These are phyloP conservation scores for Aegle marmelos DNA, from an alignment of 345 rosid species.

Conservation along the genomic window DNA sequence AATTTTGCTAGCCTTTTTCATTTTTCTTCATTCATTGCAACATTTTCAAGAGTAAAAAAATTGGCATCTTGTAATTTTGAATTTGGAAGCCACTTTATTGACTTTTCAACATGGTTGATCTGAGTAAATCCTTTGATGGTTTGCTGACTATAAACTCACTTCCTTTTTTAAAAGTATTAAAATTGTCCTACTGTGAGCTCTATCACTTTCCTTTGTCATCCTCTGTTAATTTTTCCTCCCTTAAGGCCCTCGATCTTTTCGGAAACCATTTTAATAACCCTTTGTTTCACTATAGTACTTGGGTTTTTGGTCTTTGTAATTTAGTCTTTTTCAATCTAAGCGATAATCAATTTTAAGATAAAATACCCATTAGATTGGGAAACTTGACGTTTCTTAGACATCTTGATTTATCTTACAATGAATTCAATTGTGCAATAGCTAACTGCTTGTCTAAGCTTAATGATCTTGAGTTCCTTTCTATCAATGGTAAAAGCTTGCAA, in stretches of 20 bases:
- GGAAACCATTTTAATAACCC: neutral
- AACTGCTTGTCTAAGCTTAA: no score
- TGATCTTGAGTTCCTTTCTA: neutral
- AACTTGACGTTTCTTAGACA: neutral
- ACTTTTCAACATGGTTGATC: neutral
- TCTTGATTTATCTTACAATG: neutral
- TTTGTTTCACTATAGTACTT: neutral
- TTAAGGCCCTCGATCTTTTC: neutral
- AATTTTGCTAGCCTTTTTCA: no score
- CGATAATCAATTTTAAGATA: neutral
- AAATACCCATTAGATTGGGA: neutral
- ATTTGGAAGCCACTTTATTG: no score
- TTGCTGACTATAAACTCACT: neutral
- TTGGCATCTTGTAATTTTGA: no score
- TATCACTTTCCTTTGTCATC: neutral
- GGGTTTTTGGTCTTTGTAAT: neutral
- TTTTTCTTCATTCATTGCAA: no score
- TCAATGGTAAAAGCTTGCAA: neutral
- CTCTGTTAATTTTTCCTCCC: neutral
- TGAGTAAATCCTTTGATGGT: neutral
- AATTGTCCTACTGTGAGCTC: neutral
- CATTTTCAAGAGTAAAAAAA: no score
- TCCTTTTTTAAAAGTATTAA: neutral
- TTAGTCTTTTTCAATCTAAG: neutral
- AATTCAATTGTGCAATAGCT: neutral